A percentile compares a stretch with the other conserved stretches of the same genome.
phyloP scores from a whole-genome alignment of 202 grass and related monocot genomes.

The Saccharum hybrid region DNA sequence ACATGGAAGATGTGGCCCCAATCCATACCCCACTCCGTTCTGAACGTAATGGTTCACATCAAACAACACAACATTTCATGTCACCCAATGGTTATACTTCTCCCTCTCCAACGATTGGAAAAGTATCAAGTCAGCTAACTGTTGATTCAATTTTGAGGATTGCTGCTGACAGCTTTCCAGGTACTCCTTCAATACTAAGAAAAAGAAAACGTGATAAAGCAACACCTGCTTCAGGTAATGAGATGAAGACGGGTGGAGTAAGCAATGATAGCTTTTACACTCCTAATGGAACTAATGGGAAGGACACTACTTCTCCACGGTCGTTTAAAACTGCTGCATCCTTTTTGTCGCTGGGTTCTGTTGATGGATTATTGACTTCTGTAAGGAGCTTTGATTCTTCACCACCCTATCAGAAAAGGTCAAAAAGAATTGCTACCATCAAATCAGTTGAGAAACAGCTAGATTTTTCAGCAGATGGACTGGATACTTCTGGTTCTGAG shows the following conservation, averaged over 20 bases:
- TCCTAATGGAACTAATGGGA: constrained; percentile 41
- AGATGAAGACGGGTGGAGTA: constrained; percentile 41
- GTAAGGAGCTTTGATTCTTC: constrained; percentile 64
- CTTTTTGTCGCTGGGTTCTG: constrained; percentile 51
- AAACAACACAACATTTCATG: constrained; percentile 38
- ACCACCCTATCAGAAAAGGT: constrained; percentile 77
- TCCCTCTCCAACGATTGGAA: constrained; percentile 39
- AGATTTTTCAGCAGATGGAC: constrained; percentile 72
- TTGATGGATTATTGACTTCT: constrained; percentile 47
- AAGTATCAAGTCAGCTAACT: constrained; percentile 46
- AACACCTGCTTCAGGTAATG: constrained; percentile 46
- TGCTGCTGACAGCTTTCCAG: constrained; percentile 80
- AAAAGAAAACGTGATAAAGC: constrained; percentile 72
- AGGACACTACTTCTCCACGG: constrained; percentile 8
- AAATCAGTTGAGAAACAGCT: constrained; percentile 90
- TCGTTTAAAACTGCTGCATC: constrained; percentile 58
- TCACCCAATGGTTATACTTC: constrained; percentile 48
- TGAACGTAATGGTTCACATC: constrained; percentile 32
- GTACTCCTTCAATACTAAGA: constrained; percentile 83
- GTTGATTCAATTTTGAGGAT: constrained; percentile 80
- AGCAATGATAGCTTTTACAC: constrained; percentile 54
- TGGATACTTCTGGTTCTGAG: constrained; percentile 57
- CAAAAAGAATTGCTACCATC: constrained; percentile 65
- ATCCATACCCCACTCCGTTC: constrained; percentile 40
- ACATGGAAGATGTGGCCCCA: constrained; percentile 53